Conservation (phyloP, 441 rosid genomes). For the Aleurites moluccanus region DNA sequence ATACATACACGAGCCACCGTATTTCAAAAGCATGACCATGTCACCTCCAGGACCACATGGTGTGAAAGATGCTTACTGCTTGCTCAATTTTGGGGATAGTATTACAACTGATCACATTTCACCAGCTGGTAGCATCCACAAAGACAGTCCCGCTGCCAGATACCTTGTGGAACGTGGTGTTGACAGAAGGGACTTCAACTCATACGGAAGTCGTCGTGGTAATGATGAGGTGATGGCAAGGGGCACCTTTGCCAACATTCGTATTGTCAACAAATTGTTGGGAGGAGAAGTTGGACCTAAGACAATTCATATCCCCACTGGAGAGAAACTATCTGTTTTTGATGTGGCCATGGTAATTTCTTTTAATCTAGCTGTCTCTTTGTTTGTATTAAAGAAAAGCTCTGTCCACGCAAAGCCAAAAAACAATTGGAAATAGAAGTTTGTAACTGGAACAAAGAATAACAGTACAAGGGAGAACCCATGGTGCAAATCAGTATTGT, state of each 20-base stretch:
- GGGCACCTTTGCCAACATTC: conserved; percentile 85
- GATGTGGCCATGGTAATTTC: conserved; percentile 80
- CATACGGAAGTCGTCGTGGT: conserved; percentile 93
- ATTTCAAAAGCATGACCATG: conserved; percentile 93
- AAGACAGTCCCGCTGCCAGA: conserved; percentile 87
- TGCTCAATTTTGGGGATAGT: conserved; percentile 88
- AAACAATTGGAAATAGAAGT: background rate
- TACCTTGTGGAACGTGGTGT: conserved; percentile 82
- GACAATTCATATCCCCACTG: conserved; percentile 79
- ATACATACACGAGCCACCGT: conserved; percentile 90
- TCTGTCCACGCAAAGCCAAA: background rate
- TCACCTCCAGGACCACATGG: conserved; percentile 88
- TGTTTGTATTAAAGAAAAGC: background rate
- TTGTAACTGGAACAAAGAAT: background rate
- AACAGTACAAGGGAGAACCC: background rate
- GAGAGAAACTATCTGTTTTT: conserved; percentile 83
- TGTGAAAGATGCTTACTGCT: conserved; percentile 83
- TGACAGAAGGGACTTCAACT: conserved; percentile 77
- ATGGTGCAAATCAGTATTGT: background rate
- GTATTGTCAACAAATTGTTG: conserved; percentile 73
- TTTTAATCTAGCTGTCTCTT: background rate
- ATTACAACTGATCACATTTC: conserved; percentile 96
- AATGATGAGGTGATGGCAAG: conserved; percentile 94
- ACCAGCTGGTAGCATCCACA: conserved; percentile 95
- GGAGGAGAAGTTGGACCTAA: conserved; percentile 94